Evolutionary conservation across 768 basidiomycete species (phyloP).

Genomic region (Mycena belliarum): DNA sequence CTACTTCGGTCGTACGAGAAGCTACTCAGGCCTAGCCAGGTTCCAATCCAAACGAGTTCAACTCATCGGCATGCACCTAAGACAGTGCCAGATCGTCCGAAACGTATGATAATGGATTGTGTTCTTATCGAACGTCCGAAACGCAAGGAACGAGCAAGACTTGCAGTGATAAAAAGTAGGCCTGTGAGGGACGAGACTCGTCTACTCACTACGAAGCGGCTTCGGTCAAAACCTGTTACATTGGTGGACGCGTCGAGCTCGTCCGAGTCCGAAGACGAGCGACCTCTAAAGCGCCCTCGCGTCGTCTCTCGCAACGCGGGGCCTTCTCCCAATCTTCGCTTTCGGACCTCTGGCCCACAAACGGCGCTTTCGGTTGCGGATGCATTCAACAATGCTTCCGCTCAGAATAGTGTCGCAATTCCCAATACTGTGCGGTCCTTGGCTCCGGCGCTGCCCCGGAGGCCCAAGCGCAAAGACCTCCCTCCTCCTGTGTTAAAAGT

Average conservation of each 20-base stretch:
- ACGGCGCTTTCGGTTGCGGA: conserved; percentile 15
- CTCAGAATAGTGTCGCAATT: conserved; percentile 5
- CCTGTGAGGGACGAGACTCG: neutral
- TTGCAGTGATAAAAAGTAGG: neutral
- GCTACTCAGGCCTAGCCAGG: neutral
- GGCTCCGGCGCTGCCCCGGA: neutral
- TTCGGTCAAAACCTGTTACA: neutral
- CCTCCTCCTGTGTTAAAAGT: neutral
- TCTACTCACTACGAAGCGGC: neutral
- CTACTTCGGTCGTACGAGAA: neutral
- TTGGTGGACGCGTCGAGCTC: neutral
- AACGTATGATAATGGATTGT: conserved; percentile 9
- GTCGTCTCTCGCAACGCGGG: neutral
- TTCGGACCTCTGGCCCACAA: neutral
- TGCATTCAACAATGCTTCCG: conserved; percentile 15
- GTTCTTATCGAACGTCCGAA: neutral
- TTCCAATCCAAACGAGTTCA: neutral
- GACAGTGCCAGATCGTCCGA: neutral
- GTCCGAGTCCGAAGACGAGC: conserved; percentile 12
- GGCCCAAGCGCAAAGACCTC: neutral
- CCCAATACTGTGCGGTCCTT: neutral
- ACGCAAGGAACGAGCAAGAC: neutral
- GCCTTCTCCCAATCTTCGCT: neutral
- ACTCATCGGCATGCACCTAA: neutral
- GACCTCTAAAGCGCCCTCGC: conserved; percentile 1